Base-by-base conservation (phyloP, 208 protist genomes). In the Trypanosoma lewisi region DNA sequence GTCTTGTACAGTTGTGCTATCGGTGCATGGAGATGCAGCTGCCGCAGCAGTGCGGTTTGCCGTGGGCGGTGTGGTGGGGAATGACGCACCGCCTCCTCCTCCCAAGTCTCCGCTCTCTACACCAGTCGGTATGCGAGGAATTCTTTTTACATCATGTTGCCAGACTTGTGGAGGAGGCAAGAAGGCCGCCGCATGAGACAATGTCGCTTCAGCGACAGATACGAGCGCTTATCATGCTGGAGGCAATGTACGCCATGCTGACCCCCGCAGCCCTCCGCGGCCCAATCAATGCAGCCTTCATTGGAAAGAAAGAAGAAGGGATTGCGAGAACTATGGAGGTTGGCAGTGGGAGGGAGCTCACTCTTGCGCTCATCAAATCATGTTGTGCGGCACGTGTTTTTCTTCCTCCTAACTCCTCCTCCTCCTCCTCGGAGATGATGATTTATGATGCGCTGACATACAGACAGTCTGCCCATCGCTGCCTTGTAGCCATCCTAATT, bases 281-380 rank as follows among this genome's bases (percentile, higher is more conserved):
- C 17, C 44, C 58, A 8, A 75, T 94, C 44, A 92, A 89, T 51
- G 59, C 30, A 8, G 65, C 68, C 41, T 93, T 79, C 59, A 67
- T 66, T n/a, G 54, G 28, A 5, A 25, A 31, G 52, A 12, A 49
- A 19, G 28, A 36, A 56, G 8, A n/a, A 30, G 49, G 28, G 33
- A 16, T n/a, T 28, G 28, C 17, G 31, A 31, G 45, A 16, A 19
- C 58, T 39, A 33, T 27, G 55, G 23, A 34, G 53, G 50, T 21
- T 16, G n/a, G 80, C 81, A 16, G 33, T n/a, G 89, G 92, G 0
- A 95, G 84, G 17, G 91, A 97, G 66, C 61, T 97, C 0, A 94
- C 83, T 1, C 55, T 79, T 14, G 74, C 72, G 28, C 48, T 97
- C 12, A 93, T 97, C 67, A 73, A 91, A 49, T 56, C 75, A 21